A percentile compares a stretch with the other conserved stretches of the same genome.
These are phyloP conservation scores for Acmispon strigosus DNA, from an alignment of 306 rosid genomes.

Conservation along the genomic window DNA sequence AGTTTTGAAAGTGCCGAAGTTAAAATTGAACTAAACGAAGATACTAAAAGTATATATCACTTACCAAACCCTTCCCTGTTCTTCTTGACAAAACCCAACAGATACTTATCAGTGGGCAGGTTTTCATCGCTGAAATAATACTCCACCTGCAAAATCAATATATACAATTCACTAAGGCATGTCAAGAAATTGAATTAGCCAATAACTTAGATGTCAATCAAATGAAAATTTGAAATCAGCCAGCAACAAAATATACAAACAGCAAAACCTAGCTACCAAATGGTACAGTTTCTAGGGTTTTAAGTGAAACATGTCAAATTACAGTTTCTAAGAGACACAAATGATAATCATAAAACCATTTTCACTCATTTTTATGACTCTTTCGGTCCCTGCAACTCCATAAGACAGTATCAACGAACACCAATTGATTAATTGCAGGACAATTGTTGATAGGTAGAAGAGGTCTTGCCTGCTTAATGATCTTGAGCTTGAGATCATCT, in stretches of 20 bases:
- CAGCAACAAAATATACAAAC: neutral
- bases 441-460: neutral
- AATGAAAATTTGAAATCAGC: too few species aligned
- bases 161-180: neutral
- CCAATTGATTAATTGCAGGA: neutral
- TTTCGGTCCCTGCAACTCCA: neutral
- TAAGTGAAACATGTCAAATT: neutral
- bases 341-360: neutral
- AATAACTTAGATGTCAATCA: neutral
- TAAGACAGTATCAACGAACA: neutral
- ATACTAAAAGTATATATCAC: constrained; percentile 4
- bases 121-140: constrained; percentile 91
- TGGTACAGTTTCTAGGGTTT: neutral
- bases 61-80: constrained; percentile 92
- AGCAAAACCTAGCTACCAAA: neutral
- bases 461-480: constrained; percentile 59
- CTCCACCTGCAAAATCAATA: constrained; percentile 66
- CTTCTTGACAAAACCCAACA: constrained; percentile 58
- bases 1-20: neutral
- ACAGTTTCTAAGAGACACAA: neutral
- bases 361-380: neutral
- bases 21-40: neutral
- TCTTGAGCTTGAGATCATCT: constrained; percentile 78
- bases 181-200: neutral
- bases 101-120: constrained; percentile 56